A percentile compares a stretch with the other conserved stretches of the same genome.
These are phyloP conservation scores for Macrophomina tecta DNA, from an alignment of 2,329 filamentous ascomycete species.

Conservation along the genomic window DNA sequence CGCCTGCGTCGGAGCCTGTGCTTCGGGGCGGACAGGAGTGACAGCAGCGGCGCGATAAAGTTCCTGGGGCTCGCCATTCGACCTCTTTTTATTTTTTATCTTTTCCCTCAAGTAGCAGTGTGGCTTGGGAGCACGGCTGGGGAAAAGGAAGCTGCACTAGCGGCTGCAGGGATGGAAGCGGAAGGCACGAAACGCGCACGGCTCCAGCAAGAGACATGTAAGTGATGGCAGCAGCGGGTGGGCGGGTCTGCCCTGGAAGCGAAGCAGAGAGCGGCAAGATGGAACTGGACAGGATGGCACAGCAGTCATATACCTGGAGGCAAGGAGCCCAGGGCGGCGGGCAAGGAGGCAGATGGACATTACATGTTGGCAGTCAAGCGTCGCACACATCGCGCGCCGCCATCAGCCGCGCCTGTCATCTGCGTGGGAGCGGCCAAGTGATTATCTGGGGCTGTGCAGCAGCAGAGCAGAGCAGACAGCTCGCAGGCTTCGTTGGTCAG, in stretches of 20 bases:
- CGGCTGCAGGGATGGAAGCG: not conserved
- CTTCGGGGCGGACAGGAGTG: not conserved
- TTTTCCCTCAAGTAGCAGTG: not conserved
- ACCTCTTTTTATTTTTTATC: not conserved
- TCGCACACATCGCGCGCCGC: not conserved
- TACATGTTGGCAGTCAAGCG: not conserved
- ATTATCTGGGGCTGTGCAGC: slow-evolving; percentile 7
- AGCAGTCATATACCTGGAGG: slow-evolving; percentile 8
- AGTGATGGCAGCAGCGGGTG: too few relatives aligned
- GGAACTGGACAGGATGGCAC: not conserved
- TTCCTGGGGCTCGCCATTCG: slow-evolving; percentile 3
- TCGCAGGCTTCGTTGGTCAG: not conserved
- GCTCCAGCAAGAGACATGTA: not conserved
- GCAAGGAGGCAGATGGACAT: not conserved
- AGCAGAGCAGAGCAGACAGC: not conserved
- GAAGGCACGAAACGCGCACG: slow-evolving; percentile 3
- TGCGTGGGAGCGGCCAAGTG: slow-evolving; percentile 2
- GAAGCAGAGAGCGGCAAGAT: not conserved
- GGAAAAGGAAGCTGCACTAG: not conserved
- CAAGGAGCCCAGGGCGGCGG: not conserved
- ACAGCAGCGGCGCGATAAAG: not conserved
- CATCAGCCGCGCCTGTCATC: slow-evolving; percentile 14
- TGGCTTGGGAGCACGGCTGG: slow-evolving; percentile 24
- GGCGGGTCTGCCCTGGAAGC: not conserved
- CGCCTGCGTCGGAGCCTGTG: not conserved